Evolutionary conservation across 306 rosid genomes (phyloP), one percentile per base, ranked within the genome.

Genomic region (Dicorynia guianensis): DNA sequence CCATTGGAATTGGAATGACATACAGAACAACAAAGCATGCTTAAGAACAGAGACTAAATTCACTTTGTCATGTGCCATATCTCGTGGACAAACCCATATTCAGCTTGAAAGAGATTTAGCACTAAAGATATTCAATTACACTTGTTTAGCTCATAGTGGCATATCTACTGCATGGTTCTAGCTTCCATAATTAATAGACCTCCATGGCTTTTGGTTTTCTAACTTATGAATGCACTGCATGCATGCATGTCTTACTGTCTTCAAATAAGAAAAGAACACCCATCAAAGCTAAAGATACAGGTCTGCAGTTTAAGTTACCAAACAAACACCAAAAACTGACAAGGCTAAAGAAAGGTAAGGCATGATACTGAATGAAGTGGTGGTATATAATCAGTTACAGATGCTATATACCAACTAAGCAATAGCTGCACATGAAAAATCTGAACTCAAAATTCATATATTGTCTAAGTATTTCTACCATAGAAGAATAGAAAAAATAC

Each of bases 11-110:
- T 55, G 36, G 75, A 72, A 77, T 63, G 20, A 74, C 49, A 69
- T 62, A 47, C 30, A 73, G 67, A 61, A 70, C 58, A 72, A 66
- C 49, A 56, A 78, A 13, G 74, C 48, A 55, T 63, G 67, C 62
- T 30, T 11, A 47, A 64, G 35, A 42, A 44, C 50, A 38, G 44
- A n/a, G 19, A 47, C 42, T 66, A 20, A 40, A 66, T 66, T 67
- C 40, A 7, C 9, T 13, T n/a, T 15, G 25, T 14, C 69, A 25
- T 47, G 30, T 14, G 53, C 50, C 65, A 40, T 44, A 61, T 52
- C 50, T 69, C 70, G 35, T 52, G 20, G 60, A 49, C 40, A 71
- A 49, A 35, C 39, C 65, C 46, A 12, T 59, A 55, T 42, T 76
- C 79, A 59, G 57, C 64, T 42, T 48, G 40, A 47, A 47, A 63